These are phyloP conservation scores for Roridomyces roridus DNA, from an alignment of 768 basidiomycete genomes.

Conservation along the genomic window DNA sequence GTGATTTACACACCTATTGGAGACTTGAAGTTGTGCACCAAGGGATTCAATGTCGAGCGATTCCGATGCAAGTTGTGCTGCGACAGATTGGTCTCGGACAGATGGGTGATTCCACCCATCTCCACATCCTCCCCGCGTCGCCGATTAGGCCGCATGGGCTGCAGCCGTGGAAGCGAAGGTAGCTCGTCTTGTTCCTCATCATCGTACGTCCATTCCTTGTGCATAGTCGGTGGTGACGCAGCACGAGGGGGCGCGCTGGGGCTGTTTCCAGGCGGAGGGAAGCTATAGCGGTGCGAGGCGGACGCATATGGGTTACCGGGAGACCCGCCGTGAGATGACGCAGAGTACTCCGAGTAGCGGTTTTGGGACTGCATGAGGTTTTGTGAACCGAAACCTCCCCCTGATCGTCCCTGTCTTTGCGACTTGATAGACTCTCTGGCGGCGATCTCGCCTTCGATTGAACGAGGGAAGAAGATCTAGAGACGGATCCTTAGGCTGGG, in stretches of 20 bases:
- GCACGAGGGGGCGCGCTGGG: background rate
- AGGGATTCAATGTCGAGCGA: slow-evolving; percentile 46
- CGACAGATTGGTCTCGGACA: slow-evolving; percentile 52
- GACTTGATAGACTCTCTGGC: slow-evolving; percentile 53
- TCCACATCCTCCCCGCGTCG: slow-evolving; percentile 36
- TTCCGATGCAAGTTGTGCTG: slow-evolving; percentile 43
- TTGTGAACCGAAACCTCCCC: slow-evolving; percentile 18
- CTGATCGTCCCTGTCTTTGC: slow-evolving; percentile 41
- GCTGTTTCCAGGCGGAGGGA: slow-evolving; percentile 1
- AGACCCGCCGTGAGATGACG: background rate
- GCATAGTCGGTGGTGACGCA: background rate
- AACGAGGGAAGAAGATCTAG: slow-evolving; percentile 87
- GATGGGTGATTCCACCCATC: slow-evolving; percentile 24
- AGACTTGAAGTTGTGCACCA: slow-evolving; percentile 71
- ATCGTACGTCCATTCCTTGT: slow-evolving; percentile 4
- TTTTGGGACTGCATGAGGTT: background rate
- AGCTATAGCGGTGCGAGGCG: slow-evolving; percentile 4
- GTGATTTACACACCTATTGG: slow-evolving; percentile 62
- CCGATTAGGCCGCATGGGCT: slow-evolving; percentile 49
- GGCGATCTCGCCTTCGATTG: slow-evolving; percentile 68
- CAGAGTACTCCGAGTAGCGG: slow-evolving; percentile 1
- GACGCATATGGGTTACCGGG: background rate
- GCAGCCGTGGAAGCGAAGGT: slow-evolving; percentile 27
- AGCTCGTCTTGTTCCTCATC: slow-evolving; percentile 39
- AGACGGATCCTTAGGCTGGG: background rate